These are phyloP conservation scores for Apiospora hydei DNA, from an alignment of 2,329 filamentous ascomycete genomes.

Conservation along the genomic window DNA sequence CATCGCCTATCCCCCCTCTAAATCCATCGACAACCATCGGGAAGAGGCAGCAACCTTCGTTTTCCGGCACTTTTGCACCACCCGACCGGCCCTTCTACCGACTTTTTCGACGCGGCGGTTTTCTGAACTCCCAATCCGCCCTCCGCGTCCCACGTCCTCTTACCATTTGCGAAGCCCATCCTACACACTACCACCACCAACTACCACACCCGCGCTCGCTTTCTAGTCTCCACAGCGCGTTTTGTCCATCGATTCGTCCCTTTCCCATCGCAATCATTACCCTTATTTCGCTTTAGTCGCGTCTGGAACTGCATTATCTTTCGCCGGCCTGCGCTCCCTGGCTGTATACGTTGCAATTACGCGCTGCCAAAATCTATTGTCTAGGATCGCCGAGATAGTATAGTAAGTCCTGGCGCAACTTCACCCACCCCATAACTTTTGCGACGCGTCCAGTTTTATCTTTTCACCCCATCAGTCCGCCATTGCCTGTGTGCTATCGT, in stretches of 20 bases:
- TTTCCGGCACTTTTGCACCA: conserved; percentile 62
- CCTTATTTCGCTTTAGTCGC: conserved; percentile 17
- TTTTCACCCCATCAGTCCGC: background rate
- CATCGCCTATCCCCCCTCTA: conserved; percentile 64
- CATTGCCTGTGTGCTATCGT: background rate
- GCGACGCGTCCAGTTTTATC: conserved; percentile 12
- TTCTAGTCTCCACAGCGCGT: conserved; percentile 22
- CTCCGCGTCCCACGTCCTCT: conserved; percentile 19
- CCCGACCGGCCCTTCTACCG: conserved; percentile 47
- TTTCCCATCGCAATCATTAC: conserved; percentile 3
- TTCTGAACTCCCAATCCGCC: conserved; percentile 13
- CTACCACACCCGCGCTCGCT: conserved; percentile 17
- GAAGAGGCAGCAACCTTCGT: conserved; percentile 59
- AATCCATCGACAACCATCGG: conserved; percentile 66
- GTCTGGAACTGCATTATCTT: conserved; percentile 18
- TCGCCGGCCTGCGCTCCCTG: background rate
- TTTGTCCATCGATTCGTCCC: background rate
- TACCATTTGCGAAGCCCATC: conserved; percentile 15
- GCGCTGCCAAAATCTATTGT: background rate
- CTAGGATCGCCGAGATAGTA: conserved; percentile 17
- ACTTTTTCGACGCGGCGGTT: conserved; percentile 40
- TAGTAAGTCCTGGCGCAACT: conserved; percentile 22
- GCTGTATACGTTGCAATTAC: conserved; percentile 20
- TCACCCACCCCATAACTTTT: conserved; percentile 6
- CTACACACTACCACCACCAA: conserved; percentile 13